phyloP scores from a whole-genome alignment of 805 yeast species.

The Wickerhamiella sergipiensis region DNA sequence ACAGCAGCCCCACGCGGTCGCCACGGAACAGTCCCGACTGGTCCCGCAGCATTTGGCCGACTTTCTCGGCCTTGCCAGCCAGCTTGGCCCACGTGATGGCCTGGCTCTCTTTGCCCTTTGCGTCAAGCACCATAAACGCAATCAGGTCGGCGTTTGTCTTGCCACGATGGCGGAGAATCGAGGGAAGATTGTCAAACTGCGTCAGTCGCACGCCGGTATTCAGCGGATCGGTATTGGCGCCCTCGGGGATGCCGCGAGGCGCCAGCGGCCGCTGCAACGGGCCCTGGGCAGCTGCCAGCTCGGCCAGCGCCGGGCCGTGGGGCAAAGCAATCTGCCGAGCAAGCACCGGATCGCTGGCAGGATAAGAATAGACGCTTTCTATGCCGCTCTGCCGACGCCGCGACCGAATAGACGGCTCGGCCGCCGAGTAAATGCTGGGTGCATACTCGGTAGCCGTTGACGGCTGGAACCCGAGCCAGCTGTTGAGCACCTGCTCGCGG shows the following conservation, averaged over 20 bases:
- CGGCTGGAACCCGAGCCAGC: slow-evolving; percentile 1
- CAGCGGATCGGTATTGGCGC: slow-evolving; percentile 25
- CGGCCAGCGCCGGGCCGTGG: neutral
- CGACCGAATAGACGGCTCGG: slow-evolving; percentile 3
- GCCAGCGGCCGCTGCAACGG: slow-evolving; percentile 17
- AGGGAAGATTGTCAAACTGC: slow-evolving; percentile 48
- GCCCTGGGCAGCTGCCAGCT: slow-evolving; percentile 1
- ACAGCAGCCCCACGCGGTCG: slow-evolving; percentile 73
- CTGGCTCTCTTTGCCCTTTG: slow-evolving; percentile 65
- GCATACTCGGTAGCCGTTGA: slow-evolving; percentile 9
- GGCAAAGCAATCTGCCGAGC: neutral
- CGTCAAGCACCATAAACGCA: slow-evolving; percentile 61
- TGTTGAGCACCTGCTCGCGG: slow-evolving; percentile 30
- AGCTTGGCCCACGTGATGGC: slow-evolving; percentile 84
- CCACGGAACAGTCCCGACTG: slow-evolving; percentile 61
- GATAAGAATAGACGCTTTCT: slow-evolving; percentile 12
- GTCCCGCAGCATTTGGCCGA: slow-evolving; percentile 70
- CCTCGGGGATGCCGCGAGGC: slow-evolving; percentile 20
- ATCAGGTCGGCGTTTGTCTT: slow-evolving; percentile 46
- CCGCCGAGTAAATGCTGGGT: slow-evolving; percentile 8
- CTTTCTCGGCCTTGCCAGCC: slow-evolving; percentile 67
- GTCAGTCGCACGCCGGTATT: slow-evolving; percentile 21
- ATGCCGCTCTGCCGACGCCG: slow-evolving; percentile 12
- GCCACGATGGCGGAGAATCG: slow-evolving; percentile 63
- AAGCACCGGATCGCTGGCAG: neutral